A percentile compares a stretch with the other conserved stretches of the same genome.
Conservation (phyloP, 2,329 filamentous ascomycete genomes). For the Calonectria hawksworthii region DNA sequence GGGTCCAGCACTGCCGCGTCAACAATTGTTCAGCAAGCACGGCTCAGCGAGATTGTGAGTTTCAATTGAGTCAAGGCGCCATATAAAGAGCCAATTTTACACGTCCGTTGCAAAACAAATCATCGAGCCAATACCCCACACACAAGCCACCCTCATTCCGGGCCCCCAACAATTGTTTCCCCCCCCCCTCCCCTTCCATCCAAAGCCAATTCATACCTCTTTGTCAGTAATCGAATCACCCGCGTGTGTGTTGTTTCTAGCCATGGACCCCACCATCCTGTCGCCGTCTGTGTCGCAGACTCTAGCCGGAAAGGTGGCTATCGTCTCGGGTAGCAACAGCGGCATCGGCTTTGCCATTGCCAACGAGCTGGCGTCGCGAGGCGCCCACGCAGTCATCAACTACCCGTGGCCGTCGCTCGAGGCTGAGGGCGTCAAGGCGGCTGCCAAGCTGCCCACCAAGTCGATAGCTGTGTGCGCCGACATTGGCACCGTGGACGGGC, state of each 20-base stretch:
- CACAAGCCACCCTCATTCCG: background rate
- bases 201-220: background rate
- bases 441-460: conserved; percentile 44
- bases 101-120: background rate
- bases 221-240: background rate
- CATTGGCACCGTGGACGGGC: conserved; percentile 54
- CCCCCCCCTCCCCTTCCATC: no score
- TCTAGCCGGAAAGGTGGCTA: conserved; percentile 33
- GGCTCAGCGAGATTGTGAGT: background rate
- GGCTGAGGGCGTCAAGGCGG: conserved; percentile 41
- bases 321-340: conserved; percentile 34
- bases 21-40: background rate
- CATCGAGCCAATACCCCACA: conserved; percentile 6
- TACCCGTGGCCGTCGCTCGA: conserved; percentile 57
- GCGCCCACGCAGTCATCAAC: conserved; percentile 24
- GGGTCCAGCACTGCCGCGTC: conserved; percentile 12
- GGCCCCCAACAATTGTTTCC: background rate
- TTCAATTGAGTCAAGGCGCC: conserved; percentile 7
- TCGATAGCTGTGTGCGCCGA: conserved; percentile 58
- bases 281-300: conserved; percentile 25
- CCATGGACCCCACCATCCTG: conserved; percentile 22
- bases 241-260: background rate
- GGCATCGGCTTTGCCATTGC: conserved; percentile 63
- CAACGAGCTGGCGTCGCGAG: conserved; percentile 45
- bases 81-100: conserved; percentile 25